Evolutionary conservation across 192 early-diverging fungal species (phyloP).

Genomic region (Backusella liffmaniae): DNA sequence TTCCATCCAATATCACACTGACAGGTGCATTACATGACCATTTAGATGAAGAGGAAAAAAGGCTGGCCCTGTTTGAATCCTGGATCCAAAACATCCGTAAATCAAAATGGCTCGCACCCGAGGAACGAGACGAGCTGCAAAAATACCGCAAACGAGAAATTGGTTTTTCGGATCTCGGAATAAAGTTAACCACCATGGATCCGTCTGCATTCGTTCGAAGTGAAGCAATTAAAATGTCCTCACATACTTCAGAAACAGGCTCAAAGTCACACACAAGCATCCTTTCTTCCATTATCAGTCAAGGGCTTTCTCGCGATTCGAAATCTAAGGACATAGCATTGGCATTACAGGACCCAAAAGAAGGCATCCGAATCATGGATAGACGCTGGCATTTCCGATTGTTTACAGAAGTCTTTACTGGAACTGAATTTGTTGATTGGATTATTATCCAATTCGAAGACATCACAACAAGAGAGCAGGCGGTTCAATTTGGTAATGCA

Average conservation of each 20-base stretch:
- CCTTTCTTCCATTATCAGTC: slow-evolving; percentile 19
- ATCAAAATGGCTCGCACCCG: slow-evolving; percentile 46
- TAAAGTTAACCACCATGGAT: slow-evolving; percentile 41
- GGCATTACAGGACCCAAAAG: slow-evolving; percentile 68
- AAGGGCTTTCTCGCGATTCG: slow-evolving; percentile 31
- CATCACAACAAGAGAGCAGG: slow-evolving; percentile 72
- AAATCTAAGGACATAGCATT: slow-evolving; percentile 55
- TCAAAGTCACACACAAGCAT: neutral
- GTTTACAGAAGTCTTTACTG: slow-evolving; percentile 73
- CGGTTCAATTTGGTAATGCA: slow-evolving; percentile 74
- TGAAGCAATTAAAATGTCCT: slow-evolving; percentile 25
- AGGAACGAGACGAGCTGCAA: slow-evolving; percentile 39
- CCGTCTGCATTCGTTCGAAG: slow-evolving; percentile 37
- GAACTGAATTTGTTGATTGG: slow-evolving; percentile 90
- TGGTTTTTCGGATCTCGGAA: slow-evolving; percentile 20
- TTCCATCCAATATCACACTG: slow-evolving; percentile 49
- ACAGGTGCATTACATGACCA: slow-evolving; percentile 56
- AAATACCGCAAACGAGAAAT: slow-evolving; percentile 39
- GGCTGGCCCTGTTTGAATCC: slow-evolving; percentile 80
- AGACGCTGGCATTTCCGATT: slow-evolving; percentile 83
- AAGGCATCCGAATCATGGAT: slow-evolving; percentile 69
- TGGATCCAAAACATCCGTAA: slow-evolving; percentile 85
- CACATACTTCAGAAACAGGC: neutral
- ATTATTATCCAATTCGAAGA: slow-evolving; percentile 73
- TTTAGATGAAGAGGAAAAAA: slow-evolving; percentile 85